A percentile compares a stretch with the other conserved stretches of the same genome.
Conservation (phyloP, 352 stramenopile species). For the Phytophthora melonis region DNA sequence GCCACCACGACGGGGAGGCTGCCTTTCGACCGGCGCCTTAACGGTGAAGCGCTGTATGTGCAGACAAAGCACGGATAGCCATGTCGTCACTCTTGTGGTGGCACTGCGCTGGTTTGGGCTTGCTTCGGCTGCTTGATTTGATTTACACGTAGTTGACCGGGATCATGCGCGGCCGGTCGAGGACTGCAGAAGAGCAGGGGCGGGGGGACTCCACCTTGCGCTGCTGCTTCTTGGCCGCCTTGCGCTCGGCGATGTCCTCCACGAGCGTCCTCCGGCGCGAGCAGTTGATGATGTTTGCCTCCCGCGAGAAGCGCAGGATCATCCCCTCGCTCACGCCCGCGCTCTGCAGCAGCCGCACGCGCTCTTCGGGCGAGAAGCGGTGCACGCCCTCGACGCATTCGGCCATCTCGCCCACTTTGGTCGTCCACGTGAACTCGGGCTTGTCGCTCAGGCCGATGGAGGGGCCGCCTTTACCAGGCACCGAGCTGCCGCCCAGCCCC, state of each 20-base stretch:
- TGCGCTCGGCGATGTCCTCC: constrained; percentile 49
- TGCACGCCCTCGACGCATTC: constrained; percentile 71
- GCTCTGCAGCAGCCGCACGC: constrained; percentile 62
- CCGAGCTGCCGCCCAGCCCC: constrained; percentile 59
- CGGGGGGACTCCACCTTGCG: constrained; percentile 35
- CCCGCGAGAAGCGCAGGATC: constrained; percentile 70
- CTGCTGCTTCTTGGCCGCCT: constrained; percentile 45
- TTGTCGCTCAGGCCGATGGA: constrained; percentile 65
- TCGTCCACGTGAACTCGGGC: constrained; percentile 78
- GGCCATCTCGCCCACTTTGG: constrained; percentile 72
- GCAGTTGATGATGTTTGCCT: constrained; percentile 73
- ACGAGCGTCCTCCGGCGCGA: constrained; percentile 59
- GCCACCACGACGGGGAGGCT: too few relatives aligned
- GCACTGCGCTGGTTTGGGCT: not conserved
- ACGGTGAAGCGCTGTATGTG: constrained; percentile 15
- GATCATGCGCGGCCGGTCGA: constrained; percentile 53
- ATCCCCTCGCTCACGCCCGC: constrained; percentile 70
- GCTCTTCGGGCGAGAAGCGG: constrained; percentile 66
- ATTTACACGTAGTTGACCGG: constrained; percentile 57
- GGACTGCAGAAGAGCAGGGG: constrained; percentile 44
- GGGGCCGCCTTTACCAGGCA: constrained; percentile 65
- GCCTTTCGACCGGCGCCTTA: constrained; percentile 8
- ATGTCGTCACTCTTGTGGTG: not conserved
- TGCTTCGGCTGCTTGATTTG: not conserved
- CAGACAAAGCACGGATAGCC: constrained; percentile 4